Base-by-base conservation (phyloP, 2,329 filamentous ascomycete genomes). In the Aspergillus spinulosporus region DNA sequence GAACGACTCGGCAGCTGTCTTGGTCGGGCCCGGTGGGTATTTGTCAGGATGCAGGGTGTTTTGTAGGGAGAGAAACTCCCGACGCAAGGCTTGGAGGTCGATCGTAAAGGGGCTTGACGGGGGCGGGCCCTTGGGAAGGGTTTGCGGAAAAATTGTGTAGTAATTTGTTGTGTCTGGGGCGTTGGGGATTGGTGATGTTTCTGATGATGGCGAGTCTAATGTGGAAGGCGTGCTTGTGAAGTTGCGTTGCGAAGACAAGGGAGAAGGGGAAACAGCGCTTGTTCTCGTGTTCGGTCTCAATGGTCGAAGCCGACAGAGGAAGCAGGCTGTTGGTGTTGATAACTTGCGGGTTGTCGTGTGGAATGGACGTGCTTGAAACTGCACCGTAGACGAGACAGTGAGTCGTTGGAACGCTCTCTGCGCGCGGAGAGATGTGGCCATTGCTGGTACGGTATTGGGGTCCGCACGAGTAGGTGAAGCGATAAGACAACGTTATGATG, bases 61-160 rank as follows among this genome's bases (percentile, higher is more conserved):
- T 76, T 99, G 94, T 1, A 97, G 83, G 59, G 85, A 83, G 11
- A 97, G 85, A 76, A 96, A 97, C 71, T 99, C 94, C 62, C 84
- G 84, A 48, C 90, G 89, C 15, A 97, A 83, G 12, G 83, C 78
- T 56, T 82, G 79, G 9, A 84, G 71, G 71, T 96, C 82, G 68
- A 97, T 84, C 11, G 79, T 74, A 80, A 97, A 99, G 57, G 86
- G 81, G 0, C 92, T 88, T 0, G 69, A 53, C 0, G 93, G 93
- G 0, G 94, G 94, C 0, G 91, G 89, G 1, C 93, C 93, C 1
- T 73, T 52, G 0, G 92, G 84, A 3, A 97, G 82, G 3, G 92
- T 89, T 32, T 82, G 71, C 1, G 92, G 92, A 80, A 99, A 99
- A 76, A 97, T 85, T 54, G 87, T 84, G 82, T 97, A 97, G 80